A percentile compares a stretch with the other conserved stretches of the same genome.
Evolutionary conservation across 2,329 filamentous ascomycete genomes (phyloP).

Genomic region (Beauveria sp.): DNA sequence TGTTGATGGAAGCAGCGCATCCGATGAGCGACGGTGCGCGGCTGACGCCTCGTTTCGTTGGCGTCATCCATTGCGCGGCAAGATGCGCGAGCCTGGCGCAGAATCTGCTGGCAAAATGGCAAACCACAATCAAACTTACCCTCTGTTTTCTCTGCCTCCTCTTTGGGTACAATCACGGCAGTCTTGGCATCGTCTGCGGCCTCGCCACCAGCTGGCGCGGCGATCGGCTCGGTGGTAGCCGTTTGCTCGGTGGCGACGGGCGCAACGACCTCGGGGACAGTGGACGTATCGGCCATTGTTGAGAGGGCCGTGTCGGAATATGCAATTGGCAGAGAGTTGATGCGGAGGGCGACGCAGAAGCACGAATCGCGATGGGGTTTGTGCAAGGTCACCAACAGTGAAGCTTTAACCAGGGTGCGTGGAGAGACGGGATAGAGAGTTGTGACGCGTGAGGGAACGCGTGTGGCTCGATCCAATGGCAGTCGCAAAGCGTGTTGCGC

Average conservation of each 20-base stretch:
- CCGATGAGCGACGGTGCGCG: background rate
- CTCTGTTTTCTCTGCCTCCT: constrained; percentile 21
- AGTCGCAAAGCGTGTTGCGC: constrained; percentile 10
- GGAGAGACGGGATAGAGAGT: constrained; percentile 7
- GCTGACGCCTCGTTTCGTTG: background rate
- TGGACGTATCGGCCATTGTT: constrained; percentile 32
- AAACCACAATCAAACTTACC: constrained; percentile 21
- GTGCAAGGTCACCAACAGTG: constrained; percentile 6
- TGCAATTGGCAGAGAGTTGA: constrained; percentile 8
- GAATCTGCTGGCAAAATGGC: background rate
- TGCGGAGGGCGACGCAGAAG: background rate
- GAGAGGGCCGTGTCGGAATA: background rate
- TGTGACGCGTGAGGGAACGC: constrained; percentile 11
- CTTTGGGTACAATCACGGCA: constrained; percentile 19
- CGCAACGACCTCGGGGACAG: constrained; percentile 29
- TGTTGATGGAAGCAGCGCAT: background rate
- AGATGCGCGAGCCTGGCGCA: background rate
- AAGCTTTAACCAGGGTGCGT: constrained; percentile 10
- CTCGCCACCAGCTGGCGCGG: constrained; percentile 17
- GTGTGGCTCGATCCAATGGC: constrained; percentile 11
- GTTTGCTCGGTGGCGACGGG: constrained; percentile 19
- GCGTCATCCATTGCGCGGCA: background rate
- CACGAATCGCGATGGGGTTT: constrained; percentile 1
- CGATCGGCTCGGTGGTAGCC: constrained; percentile 20
- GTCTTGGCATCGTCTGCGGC: constrained; percentile 18